Conservation (phyloP, 139 green algal genomes). For the Picochlorum sp. region DNA sequence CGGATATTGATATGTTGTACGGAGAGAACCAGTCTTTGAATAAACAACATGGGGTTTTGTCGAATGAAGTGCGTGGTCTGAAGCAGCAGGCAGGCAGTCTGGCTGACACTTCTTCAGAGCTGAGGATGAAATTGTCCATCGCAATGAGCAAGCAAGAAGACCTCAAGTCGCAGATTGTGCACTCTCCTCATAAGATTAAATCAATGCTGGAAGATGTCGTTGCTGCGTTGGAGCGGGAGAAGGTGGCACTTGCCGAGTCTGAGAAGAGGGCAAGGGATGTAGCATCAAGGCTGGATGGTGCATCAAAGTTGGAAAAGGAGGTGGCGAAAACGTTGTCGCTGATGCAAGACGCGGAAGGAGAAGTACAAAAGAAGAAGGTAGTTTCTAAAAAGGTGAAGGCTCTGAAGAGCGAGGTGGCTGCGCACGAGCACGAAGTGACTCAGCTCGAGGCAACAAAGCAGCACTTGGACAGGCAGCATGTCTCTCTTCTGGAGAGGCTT, state of each 20-base stretch:
- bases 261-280: constrained; percentile 27
- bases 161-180: constrained; percentile 65
- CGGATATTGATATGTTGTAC: constrained; percentile 34
- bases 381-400: constrained; percentile 33
- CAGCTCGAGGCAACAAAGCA: constrained; percentile 40
- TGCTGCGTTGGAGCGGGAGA: constrained; percentile 32
- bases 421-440: constrained; percentile 34
- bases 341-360: constrained; percentile 49
- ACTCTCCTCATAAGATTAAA: constrained; percentile 39
- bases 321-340: constrained; percentile 41
- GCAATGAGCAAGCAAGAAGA: constrained; percentile 41
- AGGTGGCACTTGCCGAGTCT: constrained; percentile 14
- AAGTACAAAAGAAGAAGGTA: constrained; percentile 57
- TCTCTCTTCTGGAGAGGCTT: constrained; percentile 37
- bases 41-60: constrained; percentile 51
- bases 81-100: constrained; percentile 41
- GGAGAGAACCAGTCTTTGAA: constrained; percentile 53
- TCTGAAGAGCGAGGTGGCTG: constrained; percentile 11
- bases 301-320: constrained; percentile 49
- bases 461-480: constrained; percentile 50
- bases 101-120: constrained; percentile 38
- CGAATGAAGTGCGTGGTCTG: constrained; percentile 46
- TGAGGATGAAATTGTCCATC: constrained; percentile 47
- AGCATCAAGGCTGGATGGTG: constrained; percentile 27
- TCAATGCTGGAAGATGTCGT: constrained; percentile 25